Base-by-base conservation (phyloP, 1,284 basidiomycete genomes). In the Rhodotorula sp. region DNA sequence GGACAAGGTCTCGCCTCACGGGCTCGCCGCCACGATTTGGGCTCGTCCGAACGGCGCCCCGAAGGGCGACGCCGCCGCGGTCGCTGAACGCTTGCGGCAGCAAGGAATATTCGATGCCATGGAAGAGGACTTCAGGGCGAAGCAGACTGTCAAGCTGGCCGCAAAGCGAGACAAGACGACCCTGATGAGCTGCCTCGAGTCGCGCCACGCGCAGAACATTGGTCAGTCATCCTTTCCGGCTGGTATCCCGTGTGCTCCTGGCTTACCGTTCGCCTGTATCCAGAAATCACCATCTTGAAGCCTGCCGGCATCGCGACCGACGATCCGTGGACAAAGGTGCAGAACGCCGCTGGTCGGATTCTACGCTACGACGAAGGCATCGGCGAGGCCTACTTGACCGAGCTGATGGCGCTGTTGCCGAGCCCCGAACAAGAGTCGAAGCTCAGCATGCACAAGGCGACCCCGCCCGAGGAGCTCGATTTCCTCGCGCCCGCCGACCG, bases 41-140 rank as follows among this genome's bases (percentile, higher is more conserved):
- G 89, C 85, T 54, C 60, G 55, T 18, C 43, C 59, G 26, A 85
- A 86, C 21, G 83, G 87, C 78, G 92, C 94, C 79, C 84, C 86
- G 67, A 87, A 90, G 76, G 90, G 92, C 84, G 60, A 62, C 15
- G 55, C 60, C 4, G 31, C 26, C 48, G 23, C 14, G 21, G 67
- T 74, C 55, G 66, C 68, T 10, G 68, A 62, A 7, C 63, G 91
- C 80, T 83, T 97, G 68, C 88, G 90, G 78, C 82, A 84, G 62
- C 90, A 92, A 79, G 92, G 95, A 55, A 87, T 99, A 16, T 98
- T 95, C 89, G 86, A 86, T 78, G 91, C 95, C 83, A 98, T 99
- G 90, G 95, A 99, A 81, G 91, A 97, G 79, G 94, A 95, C 80
- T 99, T 99, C 85, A 95, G 95, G 80, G 94, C 95, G 26, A 95